phyloP scores from a whole-genome alignment of 345 rosid species.

The Toxicodendron radicans region DNA sequence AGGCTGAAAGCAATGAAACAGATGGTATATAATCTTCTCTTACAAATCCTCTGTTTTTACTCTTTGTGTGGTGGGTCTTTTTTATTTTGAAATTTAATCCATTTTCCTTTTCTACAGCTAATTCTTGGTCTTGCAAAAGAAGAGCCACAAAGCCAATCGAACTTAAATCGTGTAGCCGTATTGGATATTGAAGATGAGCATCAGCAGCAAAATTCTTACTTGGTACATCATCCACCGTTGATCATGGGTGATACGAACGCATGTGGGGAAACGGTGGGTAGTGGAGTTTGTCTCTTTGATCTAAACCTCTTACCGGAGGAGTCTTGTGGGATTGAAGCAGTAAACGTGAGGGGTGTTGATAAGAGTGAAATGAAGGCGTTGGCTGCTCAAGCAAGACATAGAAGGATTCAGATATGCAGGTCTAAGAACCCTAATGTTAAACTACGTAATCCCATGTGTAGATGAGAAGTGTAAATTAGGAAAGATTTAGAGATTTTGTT shows the following conservation, averaged over 20 bases:
- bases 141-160: background rate
- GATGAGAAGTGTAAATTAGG: background rate
- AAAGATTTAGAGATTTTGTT: no score
- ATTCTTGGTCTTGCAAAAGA: background rate
- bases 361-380: slow-evolving; percentile 12
- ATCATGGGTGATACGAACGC: background rate
- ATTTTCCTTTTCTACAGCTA: background rate
- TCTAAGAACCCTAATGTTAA: slow-evolving; percentile 18
- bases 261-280: background rate
- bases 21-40: slow-evolving; percentile 16
- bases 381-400: slow-evolving; percentile 40
- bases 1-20: slow-evolving; percentile 28
- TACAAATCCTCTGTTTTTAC: background rate
- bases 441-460: slow-evolving; percentile 17
- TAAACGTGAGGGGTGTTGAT: background rate
- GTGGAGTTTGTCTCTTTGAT: slow-evolving; percentile 24
- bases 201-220: background rate
- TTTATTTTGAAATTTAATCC: background rate
- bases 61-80: background rate
- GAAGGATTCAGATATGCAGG: slow-evolving; percentile 34
- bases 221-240: slow-evolving; percentile 7
- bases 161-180: background rate
- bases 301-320: slow-evolving; percentile 27
- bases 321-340: slow-evolving; percentile 12
- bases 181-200: background rate